Evolutionary conservation across 2,329 filamentous ascomycete genomes (phyloP).

Genomic region (Talaromyces islandicus): DNA sequence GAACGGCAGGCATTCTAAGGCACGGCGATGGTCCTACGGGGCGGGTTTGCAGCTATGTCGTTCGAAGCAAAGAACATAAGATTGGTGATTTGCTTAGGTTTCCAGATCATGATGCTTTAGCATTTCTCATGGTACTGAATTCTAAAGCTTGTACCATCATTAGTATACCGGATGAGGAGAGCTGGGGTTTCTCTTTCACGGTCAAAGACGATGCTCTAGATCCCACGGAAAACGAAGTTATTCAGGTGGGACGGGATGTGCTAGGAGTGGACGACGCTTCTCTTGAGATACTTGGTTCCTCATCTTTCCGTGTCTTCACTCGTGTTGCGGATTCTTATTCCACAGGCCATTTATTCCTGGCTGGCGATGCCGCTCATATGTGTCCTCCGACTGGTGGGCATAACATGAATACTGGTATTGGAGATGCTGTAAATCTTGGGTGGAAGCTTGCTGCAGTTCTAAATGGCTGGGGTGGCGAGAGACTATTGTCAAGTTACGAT

Average conservation of each 20-base stretch:
- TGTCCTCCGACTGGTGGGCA: constrained; percentile 32
- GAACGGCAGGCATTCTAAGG: background rate
- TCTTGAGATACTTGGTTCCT: background rate
- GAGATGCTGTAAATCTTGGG: constrained; percentile 29
- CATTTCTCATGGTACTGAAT: constrained; percentile 1
- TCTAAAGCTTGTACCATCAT: background rate
- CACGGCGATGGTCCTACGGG: background rate
- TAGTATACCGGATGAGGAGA: constrained; percentile 1
- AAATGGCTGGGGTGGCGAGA: constrained; percentile 18
- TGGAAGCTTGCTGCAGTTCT: constrained; percentile 29
- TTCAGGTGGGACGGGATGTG: background rate
- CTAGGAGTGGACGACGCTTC: background rate
- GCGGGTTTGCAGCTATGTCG: background rate
- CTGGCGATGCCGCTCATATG: constrained; percentile 22
- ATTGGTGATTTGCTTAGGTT: background rate
- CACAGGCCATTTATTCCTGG: background rate
- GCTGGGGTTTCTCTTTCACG: background rate
- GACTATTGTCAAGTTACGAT: constrained; percentile 22
- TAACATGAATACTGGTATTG: constrained; percentile 33
- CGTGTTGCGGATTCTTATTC: constrained; percentile 1
- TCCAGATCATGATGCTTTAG: background rate
- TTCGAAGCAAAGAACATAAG: background rate
- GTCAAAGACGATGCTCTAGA: background rate
- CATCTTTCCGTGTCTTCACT: background rate
- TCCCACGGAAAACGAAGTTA: background rate